Conservation (phyloP, 495 filamentous ascomycete genomes). For the Xylaria sp. region DNA sequence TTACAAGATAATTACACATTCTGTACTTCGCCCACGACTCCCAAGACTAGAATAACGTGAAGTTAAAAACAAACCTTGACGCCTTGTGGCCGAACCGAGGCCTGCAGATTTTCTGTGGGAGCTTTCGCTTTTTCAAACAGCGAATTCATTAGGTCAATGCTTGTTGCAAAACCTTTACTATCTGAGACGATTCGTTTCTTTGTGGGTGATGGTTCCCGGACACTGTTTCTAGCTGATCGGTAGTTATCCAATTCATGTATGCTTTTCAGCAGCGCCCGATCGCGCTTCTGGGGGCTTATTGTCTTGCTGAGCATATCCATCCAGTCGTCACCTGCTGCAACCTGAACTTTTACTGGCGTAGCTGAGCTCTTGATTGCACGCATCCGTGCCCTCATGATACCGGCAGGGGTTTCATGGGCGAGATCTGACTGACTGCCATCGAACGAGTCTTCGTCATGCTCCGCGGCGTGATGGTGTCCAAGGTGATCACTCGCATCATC, state of each 20-base stretch:
- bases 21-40: conserved; percentile 44
- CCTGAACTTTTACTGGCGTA: conserved; percentile 67
- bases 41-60: conserved; percentile 29
- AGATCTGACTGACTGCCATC: conserved; percentile 46
- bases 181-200: conserved; percentile 50
- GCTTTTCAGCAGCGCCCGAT: conserved; percentile 65
- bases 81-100: conserved; percentile 50
- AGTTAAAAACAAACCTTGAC: conserved; percentile 59
- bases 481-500: conserved; percentile 81
- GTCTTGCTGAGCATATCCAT: conserved; percentile 89
- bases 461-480: conserved; percentile 68
- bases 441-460: conserved; percentile 58
- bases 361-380: conserved; percentile 61
- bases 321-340: conserved; percentile 73
- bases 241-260: conserved; percentile 51
- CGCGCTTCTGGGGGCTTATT: conserved; percentile 86
- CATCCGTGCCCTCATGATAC: conserved; percentile 62
- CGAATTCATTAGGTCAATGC: conserved; percentile 92
- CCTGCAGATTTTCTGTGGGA: conserved; percentile 47
- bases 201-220: conserved; percentile 40
- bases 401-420: conserved; percentile 55
- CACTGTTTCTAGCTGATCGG: conserved; percentile 34
- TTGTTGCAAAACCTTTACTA: conserved; percentile 71
- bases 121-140: conserved; percentile 71
- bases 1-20: conserved; percentile 43